Evolutionary conservation across 1,284 basidiomycete species (phyloP), one percentile per base, ranked within the genome.

Genomic region (Trichosporon coremiiforme): DNA sequence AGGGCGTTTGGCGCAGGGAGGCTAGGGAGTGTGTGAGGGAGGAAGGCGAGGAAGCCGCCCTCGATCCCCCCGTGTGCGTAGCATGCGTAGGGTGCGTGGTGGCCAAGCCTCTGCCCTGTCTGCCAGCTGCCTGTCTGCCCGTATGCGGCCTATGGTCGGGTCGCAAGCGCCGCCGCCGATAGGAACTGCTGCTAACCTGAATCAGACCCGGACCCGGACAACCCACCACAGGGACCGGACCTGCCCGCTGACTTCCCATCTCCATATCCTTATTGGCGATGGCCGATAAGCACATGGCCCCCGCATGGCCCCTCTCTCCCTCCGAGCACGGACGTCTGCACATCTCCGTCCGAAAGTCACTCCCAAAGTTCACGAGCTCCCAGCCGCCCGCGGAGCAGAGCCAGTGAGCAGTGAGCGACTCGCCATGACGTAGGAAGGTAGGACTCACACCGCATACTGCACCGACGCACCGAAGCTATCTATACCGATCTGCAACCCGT

Each of bases 361-460:
- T n/a, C 20, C 47, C 20, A 53, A 20, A n/a, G 13, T 22, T 53
- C 47, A 53, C 22, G 47, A 53, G 47, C 47, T n/a, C 20, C 36
- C n/a, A 53, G 47, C 47, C 47, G n/a, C 17, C 20, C 6, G 47
- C 47, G 47, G n/a, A 22, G 33, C 8, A 25, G 22, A 36, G 62
- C 33, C 63, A 64, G 35, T 29, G 38, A n/a, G n/a, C n/a, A n/a
- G n/a, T n/a, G n/a, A 63, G 31, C 36, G 63, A 41, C n/a, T 29
- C n/a, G 31, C 20, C 64, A 41, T 36, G 25, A 22, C 29, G n/a
- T 53, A 53, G n/a, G n/a, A 15, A n/a, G n/a, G n/a, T n/a, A n/a
- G n/a, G n/a, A n/a, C n/a, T n/a, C 47, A 5, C 15, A 20, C 47
- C 47, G 47, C 13, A 53, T n/a, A 35, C 53, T 36, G 41, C 35